Conservation (phyloP, 2,329 filamentous ascomycete species). For the Nemania abortiva region DNA sequence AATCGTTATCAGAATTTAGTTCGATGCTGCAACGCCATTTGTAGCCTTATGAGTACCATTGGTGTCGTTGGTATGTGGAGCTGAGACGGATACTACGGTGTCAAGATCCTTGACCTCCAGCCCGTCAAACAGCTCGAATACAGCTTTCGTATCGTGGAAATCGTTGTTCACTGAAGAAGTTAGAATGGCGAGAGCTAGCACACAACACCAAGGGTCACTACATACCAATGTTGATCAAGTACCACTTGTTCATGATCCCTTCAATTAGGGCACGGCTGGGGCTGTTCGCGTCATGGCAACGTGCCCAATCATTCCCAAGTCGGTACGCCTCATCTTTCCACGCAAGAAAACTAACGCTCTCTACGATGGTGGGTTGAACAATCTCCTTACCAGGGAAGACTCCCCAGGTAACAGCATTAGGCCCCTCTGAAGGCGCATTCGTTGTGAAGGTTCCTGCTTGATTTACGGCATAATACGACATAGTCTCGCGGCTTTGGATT, state of each 20-base stretch:
- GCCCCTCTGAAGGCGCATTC: slow-evolving; percentile 86
- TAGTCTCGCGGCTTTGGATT: slow-evolving; percentile 80
- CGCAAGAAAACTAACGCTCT: slow-evolving; percentile 95
- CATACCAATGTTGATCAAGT: slow-evolving; percentile 93
- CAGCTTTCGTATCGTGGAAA: slow-evolving; percentile 84
- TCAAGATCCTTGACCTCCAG: slow-evolving; percentile 77
- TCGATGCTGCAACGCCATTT: slow-evolving; percentile 43
- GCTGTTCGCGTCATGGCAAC: slow-evolving; percentile 83
- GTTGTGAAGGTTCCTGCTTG: slow-evolving; percentile 84
- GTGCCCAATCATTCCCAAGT: slow-evolving; percentile 92
- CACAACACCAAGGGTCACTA: background rate
- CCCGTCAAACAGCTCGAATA: slow-evolving; percentile 88
- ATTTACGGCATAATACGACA: slow-evolving; percentile 95
- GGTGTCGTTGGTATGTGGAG: slow-evolving; percentile 44
- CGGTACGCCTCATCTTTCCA: slow-evolving; percentile 99
- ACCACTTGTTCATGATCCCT: slow-evolving; percentile 89
- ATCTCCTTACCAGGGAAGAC: slow-evolving; percentile 99
- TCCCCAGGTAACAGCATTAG: slow-evolving; percentile 99
- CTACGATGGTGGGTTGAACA: slow-evolving; percentile 99
- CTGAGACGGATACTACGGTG: slow-evolving; percentile 46
- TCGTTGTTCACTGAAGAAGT: slow-evolving; percentile 87
- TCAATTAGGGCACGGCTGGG: slow-evolving; percentile 85
- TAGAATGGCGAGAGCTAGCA: slow-evolving; percentile 12
- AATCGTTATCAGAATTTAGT: slow-evolving; percentile 39
- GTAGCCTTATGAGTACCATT: slow-evolving; percentile 47